Conservation (phyloP, 2,329 filamentous ascomycete genomes). For the Colletotrichum phormii region DNA sequence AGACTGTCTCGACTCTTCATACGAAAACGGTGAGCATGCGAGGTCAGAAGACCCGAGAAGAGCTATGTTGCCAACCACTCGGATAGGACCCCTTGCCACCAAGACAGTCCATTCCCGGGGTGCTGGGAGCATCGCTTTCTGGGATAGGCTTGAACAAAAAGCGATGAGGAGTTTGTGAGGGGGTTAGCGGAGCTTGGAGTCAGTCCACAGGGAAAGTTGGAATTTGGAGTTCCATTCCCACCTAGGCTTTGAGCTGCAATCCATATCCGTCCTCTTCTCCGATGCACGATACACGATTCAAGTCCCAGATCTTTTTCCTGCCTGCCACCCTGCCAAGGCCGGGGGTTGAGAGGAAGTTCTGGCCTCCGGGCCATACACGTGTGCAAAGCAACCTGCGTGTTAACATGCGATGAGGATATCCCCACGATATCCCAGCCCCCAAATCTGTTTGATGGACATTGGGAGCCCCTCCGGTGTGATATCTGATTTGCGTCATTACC, state of each 20-base stretch:
- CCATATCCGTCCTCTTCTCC: not conserved
- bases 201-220: not conserved
- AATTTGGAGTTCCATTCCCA: not conserved
- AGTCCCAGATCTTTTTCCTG: not conserved
- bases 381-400: not conserved
- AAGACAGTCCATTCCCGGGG: not conserved
- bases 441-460: conserved; percentile 11
- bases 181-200: not conserved
- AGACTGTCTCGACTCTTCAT: not conserved
- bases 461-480: conserved; percentile 13
- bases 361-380: not conserved
- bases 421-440: not conserved
- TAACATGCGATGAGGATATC: not conserved
- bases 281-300: conserved; percentile 4
- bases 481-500: conserved; percentile 30
- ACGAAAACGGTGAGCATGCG: conserved; percentile 9
- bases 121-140: not conserved
- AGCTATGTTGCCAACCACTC: not conserved
- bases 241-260: no score
- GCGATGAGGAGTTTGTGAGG: not conserved
- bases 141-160: not conserved
- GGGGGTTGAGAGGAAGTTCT: not conserved
- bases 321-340: not conserved
- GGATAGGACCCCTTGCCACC: not conserved
- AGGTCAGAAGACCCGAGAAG: conserved; percentile 16